phyloP scores from a whole-genome alignment of 1,284 basidiomycete species.

The Fistulinella staudtii region DNA sequence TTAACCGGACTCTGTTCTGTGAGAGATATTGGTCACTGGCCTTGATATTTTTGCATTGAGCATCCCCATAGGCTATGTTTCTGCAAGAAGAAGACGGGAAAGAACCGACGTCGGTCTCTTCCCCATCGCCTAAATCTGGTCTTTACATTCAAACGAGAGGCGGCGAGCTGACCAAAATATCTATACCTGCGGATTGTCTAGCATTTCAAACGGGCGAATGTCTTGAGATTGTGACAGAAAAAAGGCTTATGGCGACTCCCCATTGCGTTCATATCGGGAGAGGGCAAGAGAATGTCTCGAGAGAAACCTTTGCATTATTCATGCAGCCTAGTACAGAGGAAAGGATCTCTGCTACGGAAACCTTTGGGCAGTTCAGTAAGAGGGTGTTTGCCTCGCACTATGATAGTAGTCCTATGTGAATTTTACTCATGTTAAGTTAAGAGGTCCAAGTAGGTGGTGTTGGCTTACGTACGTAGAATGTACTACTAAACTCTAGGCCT shows the following conservation, averaged over 20 bases:
- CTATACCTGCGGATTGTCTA: conserved; percentile 75
- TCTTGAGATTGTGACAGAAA: conserved; percentile 78
- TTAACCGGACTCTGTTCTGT: conserved; percentile 87
- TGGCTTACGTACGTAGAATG: too few relatives aligned
- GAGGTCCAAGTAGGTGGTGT: too few relatives aligned
- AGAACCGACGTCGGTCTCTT: conserved; percentile 50
- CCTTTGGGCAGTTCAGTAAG: conserved; percentile 88
- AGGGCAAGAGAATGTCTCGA: conserved; percentile 53
- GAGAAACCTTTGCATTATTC: conserved; percentile 87
- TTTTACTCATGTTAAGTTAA: too few relatives aligned
- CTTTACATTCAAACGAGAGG: conserved; percentile 87
- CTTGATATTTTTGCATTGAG: neutral
- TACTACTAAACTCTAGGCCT: too few relatives aligned
- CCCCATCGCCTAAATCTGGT: conserved; percentile 74
- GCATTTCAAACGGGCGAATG: conserved; percentile 96
- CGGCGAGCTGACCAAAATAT: conserved; percentile 70
- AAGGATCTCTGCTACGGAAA: conserved; percentile 62
- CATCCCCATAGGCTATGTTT: conserved; percentile 70
- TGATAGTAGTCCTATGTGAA: conserved; percentile 28
- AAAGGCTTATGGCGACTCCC: conserved; percentile 78
- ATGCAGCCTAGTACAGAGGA: conserved; percentile 88
- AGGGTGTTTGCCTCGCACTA: conserved; percentile 81
- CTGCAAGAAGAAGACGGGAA: conserved; percentile 42
- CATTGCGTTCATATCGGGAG: conserved; percentile 81
- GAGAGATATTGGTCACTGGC: conserved; percentile 20